Evolutionary conservation across 495 filamentous ascomycete genomes (phyloP).

Genomic region (Trichodelitschia bisporula): DNA sequence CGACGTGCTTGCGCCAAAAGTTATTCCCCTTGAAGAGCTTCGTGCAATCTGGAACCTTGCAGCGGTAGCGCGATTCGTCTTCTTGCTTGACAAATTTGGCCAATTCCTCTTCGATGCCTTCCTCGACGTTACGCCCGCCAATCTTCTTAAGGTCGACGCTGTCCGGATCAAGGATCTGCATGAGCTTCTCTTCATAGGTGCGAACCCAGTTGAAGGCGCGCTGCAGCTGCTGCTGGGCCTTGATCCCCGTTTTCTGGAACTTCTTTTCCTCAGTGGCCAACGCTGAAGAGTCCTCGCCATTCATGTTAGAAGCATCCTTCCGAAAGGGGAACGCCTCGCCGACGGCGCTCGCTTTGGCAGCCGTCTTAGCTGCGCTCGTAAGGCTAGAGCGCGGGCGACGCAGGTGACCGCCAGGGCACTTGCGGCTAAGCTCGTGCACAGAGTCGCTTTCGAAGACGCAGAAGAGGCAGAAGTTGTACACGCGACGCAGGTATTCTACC

Average conservation of each 20-base stretch:
- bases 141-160: constrained; percentile 66
- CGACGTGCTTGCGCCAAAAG: constrained; percentile 95
- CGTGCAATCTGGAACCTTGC: constrained; percentile 82
- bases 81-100: constrained; percentile 82
- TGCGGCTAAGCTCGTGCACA: constrained; percentile 79
- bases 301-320: constrained; percentile 34
- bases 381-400: constrained; percentile 68
- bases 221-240: constrained; percentile 73
- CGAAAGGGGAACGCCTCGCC: constrained; percentile 61
- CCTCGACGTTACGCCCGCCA: constrained; percentile 66
- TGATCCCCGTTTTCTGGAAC: constrained; percentile 32
- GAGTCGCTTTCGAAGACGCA: constrained; percentile 97
- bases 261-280: constrained; percentile 32
- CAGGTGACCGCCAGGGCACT: constrained; percentile 90
- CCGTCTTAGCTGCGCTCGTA: constrained; percentile 54
- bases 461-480: constrained; percentile 98
- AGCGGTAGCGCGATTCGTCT: constrained; percentile 86
- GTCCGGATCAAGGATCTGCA: constrained; percentile 77
- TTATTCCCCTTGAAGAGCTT: constrained; percentile 93
- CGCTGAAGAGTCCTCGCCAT: constrained; percentile 29
- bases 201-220: constrained; percentile 98
- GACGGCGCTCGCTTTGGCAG: constrained; percentile 58
- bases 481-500: constrained; percentile 87
- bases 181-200: constrained; percentile 90
- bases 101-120: constrained; percentile 69